These are phyloP conservation scores for Mariannaea sp. DNA, from an alignment of 2,329 filamentous ascomycete species.

Conservation along the genomic window DNA sequence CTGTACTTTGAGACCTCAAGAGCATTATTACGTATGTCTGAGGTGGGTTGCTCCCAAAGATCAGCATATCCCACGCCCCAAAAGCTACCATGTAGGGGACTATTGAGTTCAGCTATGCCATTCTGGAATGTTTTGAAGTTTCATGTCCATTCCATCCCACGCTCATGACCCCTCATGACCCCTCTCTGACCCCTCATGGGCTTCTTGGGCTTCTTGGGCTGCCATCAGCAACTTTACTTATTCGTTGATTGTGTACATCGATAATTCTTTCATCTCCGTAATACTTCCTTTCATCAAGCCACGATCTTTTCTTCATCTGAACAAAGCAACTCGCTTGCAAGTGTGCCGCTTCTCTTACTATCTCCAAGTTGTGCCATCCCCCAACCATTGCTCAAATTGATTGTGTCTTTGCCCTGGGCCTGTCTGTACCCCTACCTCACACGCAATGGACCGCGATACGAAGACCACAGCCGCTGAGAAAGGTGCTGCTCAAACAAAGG, in stretches of 20 bases:
- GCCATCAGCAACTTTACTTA: too few species aligned
- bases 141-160: conserved; percentile 37
- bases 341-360: not conserved
- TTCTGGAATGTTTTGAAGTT: conserved; percentile 36
- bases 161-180: conserved; percentile 25
- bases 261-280: too few species aligned
- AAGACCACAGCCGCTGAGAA: conserved; percentile 36
- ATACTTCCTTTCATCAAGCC: conserved; percentile 35
- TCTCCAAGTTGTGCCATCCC: conserved; percentile 9
- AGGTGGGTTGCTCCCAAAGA: conserved; percentile 27
- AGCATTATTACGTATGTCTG: conserved; percentile 35
- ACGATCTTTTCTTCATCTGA: conserved; percentile 19
- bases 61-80: conserved; percentile 30
- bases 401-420: conserved; percentile 5
- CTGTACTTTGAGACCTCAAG: conserved; percentile 23
- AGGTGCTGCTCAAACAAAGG: conserved; percentile 34
- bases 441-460: conserved; percentile 32
- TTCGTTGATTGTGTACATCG: too few species aligned
- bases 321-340: conserved; percentile 25
- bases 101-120: conserved; percentile 31
- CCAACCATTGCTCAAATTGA: not conserved
- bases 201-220: too few species aligned
- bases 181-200: conserved; percentile 29
- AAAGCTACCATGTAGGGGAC: conserved; percentile 33
- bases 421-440: not conserved